phyloP scores from a whole-genome alignment of 768 basidiomycete species.

The Hemileccinum rubropunctum region DNA sequence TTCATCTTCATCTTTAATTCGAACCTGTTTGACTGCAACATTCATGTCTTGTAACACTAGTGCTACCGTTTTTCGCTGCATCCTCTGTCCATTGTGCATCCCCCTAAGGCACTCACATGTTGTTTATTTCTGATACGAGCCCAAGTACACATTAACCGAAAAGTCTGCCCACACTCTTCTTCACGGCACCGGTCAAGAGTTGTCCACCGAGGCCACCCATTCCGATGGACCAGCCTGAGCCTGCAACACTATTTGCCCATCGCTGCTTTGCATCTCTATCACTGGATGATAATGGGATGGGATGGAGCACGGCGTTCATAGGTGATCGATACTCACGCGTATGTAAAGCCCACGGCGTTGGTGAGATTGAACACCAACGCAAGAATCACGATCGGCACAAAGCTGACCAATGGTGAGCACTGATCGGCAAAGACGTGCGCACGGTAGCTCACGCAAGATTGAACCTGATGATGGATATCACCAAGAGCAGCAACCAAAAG shows the following conservation, averaged over 20 bases:
- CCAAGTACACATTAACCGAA: conserved; percentile 45
- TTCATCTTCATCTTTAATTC: conserved; percentile 11
- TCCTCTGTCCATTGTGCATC: conserved; percentile 4
- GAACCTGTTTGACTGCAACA: conserved; percentile 22
- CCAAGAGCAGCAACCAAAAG: conserved; percentile 82
- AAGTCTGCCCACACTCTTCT: conserved; percentile 75
- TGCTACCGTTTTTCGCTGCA: conserved; percentile 15
- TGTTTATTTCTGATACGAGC: conserved; percentile 8
- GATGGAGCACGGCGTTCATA: conserved; percentile 3
- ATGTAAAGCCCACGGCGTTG: conserved; percentile 96
- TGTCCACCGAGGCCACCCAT: conserved; percentile 84
- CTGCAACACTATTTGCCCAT: conserved; percentile 77
- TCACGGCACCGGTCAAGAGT: conserved; percentile 77
- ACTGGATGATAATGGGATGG: conserved; percentile 35
- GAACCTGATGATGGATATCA: conserved; percentile 88
- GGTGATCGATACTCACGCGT: conserved; percentile 57
- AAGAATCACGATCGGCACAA: conserved; percentile 90
- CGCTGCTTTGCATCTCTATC: conserved; percentile 92
- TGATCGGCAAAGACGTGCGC: conserved; percentile 1
- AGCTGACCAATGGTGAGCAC: conserved; percentile 46
- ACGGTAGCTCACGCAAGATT: conserved; percentile 67
- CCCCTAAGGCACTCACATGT: conserved; percentile 10
- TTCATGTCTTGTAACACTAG: conserved; percentile 33
- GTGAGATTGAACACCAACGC: conserved; percentile 96
- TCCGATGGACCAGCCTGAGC: conserved; percentile 69